Evolutionary conservation across 495 filamentous ascomycete genomes (phyloP).

Genomic region (Parathielavia appendiculata): DNA sequence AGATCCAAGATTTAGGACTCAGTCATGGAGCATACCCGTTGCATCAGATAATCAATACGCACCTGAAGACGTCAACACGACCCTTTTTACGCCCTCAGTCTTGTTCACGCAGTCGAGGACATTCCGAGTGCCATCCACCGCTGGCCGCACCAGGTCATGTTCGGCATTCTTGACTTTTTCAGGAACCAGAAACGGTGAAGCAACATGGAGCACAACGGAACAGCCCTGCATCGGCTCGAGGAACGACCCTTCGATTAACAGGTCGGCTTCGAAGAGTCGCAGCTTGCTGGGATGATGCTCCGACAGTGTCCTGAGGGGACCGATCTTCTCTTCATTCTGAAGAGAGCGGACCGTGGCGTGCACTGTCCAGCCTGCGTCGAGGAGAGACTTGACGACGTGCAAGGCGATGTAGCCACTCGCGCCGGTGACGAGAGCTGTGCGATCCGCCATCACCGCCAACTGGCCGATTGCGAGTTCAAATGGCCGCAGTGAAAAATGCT

Average conservation of each 20-base stretch:
- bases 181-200: neutral
- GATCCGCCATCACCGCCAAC: neutral
- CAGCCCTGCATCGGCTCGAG: neutral
- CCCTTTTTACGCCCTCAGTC: neutral
- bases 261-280: neutral
- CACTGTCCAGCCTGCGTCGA: slow-evolving; percentile 1
- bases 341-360: neutral
- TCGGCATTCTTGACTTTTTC: neutral
- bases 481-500: too few relatives aligned
- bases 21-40: too few relatives aligned
- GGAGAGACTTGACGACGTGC: neutral
- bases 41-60: neutral
- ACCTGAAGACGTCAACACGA: slow-evolving; percentile 1
- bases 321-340: neutral
- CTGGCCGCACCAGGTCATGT: neutral
- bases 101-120: neutral
- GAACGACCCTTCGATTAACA: neutral
- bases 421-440: neutral
- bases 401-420: slow-evolving; percentile 1
- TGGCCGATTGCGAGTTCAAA: too few relatives aligned
- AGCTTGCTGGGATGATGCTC: neutral
- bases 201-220: neutral
- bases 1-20: too few relatives aligned
- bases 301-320: neutral
- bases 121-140: neutral